Conservation (phyloP, 2,329 filamentous ascomycete species). For the Chaetomium sp. region DNA sequence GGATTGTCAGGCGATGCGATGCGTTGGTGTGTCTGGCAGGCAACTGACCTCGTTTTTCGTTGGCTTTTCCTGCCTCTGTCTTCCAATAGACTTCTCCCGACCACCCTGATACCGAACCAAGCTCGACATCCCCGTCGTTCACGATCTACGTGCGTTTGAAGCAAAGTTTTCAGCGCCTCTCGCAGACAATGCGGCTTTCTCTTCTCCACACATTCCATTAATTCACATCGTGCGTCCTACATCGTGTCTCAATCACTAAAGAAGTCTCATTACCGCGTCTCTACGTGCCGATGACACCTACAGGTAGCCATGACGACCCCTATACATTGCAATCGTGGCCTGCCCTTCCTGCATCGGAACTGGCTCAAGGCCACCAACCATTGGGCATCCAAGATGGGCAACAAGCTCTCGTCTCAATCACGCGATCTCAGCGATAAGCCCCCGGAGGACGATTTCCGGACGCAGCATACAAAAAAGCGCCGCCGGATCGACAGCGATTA, state of each 20-base stretch:
- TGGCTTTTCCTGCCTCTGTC: too few relatives aligned
- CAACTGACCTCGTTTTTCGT: too few relatives aligned
- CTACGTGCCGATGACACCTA: conserved; percentile 15
- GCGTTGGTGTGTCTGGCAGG: too few relatives aligned
- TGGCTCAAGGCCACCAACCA: conserved; percentile 44
- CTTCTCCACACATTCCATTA: neutral
- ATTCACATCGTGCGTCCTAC: neutral
- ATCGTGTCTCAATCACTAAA: neutral
- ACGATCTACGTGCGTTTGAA: too few relatives aligned
- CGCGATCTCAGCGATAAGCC: conserved; percentile 26
- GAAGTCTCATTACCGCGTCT: conserved; percentile 5
- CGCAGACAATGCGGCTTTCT: conserved; percentile 10
- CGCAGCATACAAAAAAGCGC: conserved; percentile 42
- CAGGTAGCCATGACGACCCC: conserved; percentile 44
- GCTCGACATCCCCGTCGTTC: too few relatives aligned
- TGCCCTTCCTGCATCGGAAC: conserved; percentile 50
- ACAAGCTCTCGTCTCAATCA: conserved; percentile 36
- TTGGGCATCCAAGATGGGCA: conserved; percentile 41
- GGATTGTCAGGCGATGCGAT: too few relatives aligned
- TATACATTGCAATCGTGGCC: conserved; percentile 41
- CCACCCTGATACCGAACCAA: too few relatives aligned
- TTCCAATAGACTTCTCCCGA: too few relatives aligned
- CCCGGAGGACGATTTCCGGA: conserved; percentile 28
- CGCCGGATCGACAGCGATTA: conserved; percentile 41
- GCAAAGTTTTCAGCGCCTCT: too few relatives aligned